phyloP scores from a whole-genome alignment of 2,329 filamentous ascomycete genomes.

The Phialocephala sp. region DNA sequence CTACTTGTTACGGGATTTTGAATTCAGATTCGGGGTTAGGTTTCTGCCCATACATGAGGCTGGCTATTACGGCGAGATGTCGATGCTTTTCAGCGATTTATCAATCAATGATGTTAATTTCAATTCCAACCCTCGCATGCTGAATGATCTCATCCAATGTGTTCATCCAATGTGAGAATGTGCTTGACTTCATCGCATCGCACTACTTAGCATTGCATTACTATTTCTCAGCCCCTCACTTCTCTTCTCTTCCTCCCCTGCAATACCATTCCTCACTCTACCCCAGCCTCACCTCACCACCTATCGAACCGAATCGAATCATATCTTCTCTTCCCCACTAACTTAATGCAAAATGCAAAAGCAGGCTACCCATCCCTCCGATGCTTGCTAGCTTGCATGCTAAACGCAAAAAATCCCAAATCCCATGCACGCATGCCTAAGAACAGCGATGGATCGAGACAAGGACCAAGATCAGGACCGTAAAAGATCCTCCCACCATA shows the following conservation, averaged over 20 bases:
- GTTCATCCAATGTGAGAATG: background rate
- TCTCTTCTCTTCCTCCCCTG: background rate
- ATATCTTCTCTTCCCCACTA: background rate
- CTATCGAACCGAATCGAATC: background rate
- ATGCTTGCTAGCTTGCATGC: background rate
- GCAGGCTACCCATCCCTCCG: background rate
- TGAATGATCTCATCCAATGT: background rate
- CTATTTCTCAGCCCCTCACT: no score
- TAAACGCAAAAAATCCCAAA: background rate
- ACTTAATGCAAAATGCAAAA: conserved; percentile 3
- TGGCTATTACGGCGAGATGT: background rate
- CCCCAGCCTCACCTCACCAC: background rate
- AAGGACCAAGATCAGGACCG: no score
- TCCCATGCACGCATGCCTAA: no score
- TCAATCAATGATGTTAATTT: background rate
- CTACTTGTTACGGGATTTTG: conserved; percentile 1
- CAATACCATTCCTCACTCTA: background rate
- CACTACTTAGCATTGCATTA: background rate
- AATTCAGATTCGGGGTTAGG: background rate
- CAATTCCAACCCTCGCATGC: background rate
- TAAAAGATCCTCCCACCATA: background rate
- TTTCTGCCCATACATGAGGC: background rate
- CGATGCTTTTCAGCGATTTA: conserved; percentile 5
- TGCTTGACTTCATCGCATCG: background rate
- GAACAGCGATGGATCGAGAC: no score